These are phyloP conservation scores for Candida incommunis DNA, from an alignment of 805 yeast genomes.

Conservation along the genomic window DNA sequence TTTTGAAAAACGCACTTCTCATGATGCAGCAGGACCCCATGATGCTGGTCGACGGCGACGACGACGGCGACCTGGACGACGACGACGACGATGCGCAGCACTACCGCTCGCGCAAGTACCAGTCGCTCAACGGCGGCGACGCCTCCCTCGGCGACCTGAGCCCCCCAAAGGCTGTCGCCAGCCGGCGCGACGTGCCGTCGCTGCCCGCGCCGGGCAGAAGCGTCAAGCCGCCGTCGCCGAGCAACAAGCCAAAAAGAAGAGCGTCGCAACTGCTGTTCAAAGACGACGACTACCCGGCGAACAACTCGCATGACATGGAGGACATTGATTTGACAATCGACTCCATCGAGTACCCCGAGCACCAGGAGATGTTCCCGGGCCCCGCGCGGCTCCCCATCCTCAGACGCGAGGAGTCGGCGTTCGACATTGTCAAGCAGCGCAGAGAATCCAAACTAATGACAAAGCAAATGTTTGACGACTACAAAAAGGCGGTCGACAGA, in stretches of 20 bases:
- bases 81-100: background rate
- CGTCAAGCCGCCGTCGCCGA: background rate
- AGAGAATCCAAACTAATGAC: background rate
- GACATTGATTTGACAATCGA: background rate
- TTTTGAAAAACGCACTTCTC: background rate
- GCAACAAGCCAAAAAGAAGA: background rate
- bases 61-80: background rate
- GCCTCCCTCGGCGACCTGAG: background rate
- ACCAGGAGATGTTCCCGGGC: background rate
- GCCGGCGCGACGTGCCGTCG: background rate
- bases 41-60: background rate
- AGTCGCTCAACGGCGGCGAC: background rate
- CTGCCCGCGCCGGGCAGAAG: background rate
- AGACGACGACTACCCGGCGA: background rate
- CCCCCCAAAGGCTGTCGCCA: background rate
- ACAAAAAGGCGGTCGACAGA: background rate
- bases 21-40: background rate
- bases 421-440: constrained; percentile 1
- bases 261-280: background rate
- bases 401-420: background rate
- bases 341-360: background rate
- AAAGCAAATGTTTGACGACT: background rate
- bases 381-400: background rate
- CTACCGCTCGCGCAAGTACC: background rate
- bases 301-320: background rate